Base-by-base conservation (phyloP, 441 rosid species). In the Adansonia gregorii region DNA sequence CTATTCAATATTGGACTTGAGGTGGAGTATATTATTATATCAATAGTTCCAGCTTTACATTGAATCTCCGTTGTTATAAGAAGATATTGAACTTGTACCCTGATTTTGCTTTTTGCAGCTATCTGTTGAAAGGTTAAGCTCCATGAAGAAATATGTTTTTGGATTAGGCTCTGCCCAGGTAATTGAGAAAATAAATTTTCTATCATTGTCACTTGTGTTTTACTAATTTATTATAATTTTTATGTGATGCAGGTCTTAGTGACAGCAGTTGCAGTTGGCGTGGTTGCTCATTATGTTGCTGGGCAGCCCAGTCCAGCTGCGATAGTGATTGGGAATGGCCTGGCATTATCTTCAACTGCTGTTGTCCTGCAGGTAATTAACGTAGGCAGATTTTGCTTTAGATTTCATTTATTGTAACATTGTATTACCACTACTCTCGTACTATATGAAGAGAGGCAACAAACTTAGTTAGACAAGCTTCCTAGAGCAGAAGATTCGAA, bases 61-160 rank as follows among this genome's bases (percentile, higher is more conserved):
- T 76, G 52, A 10, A 78, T 46, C 75, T 78, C 65, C 82, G 43
- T 81, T 73, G 17, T 69, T 69, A 82, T 80, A 43, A 60, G 63
- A 61, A 77, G 67, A 58, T 72, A 49, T 70, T 56, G 75, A 78
- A 68, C 60, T 78, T 75, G 58, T 79, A 80, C 79, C 75, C 77
- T 73, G 79, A 45, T 74, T 85, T 22, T 79, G 43, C 35, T 15
- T 80, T 84, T 78, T 79, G 35, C 83, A 94, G 99, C 97, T 95
- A 51, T 95, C 99, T 78, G 99, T 95, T 84, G 98, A 95, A 88
- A 91, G 99, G 85, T 92, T 96, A 79, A 96, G 97, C 82, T 93
- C 98, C 85, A 96, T 96, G 99, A 96, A 96, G 95, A 96, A 93
- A 82, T 96, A 96, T 85, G 99, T 96, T 77, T 96, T 96, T 78